A percentile compares a stretch with the other conserved stretches of the same genome.
Conservation (phyloP, 805 yeast genomes). For the Candida michaelii region DNA sequence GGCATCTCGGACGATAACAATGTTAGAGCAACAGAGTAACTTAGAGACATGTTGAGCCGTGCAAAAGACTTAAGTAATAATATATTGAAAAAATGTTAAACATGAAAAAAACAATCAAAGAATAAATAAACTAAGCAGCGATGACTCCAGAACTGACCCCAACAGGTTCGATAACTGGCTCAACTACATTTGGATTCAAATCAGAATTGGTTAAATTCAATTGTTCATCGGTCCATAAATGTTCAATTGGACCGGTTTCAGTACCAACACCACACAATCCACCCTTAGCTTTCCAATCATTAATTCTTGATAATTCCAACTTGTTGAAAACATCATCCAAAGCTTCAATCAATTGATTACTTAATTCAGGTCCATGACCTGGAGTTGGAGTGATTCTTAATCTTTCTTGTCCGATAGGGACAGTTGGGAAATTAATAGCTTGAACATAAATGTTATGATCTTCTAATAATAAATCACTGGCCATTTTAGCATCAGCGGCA, state of each 20-base stretch:
- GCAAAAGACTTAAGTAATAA: background rate
- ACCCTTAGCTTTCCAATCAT: constrained; percentile 76
- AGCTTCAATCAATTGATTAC: constrained; percentile 75
- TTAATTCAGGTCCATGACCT: constrained; percentile 77
- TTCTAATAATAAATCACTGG: constrained; percentile 84
- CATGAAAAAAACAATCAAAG: background rate
- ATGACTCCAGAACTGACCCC: constrained; percentile 71
- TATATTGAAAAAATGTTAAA: background rate
- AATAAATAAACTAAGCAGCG: constrained; percentile 11
- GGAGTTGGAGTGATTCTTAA: constrained; percentile 99
- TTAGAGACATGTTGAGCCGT: too few species aligned
- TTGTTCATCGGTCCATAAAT: constrained; percentile 88
- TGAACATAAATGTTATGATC: constrained; percentile 91
- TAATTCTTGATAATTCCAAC: constrained; percentile 68
- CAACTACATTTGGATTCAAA: constrained; percentile 64
- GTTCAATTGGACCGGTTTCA: constrained; percentile 46
- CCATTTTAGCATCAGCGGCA: constrained; percentile 87
- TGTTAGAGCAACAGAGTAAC: too few species aligned
- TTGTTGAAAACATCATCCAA: constrained; percentile 78
- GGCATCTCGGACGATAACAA: too few species aligned
- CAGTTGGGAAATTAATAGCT: constrained; percentile 98
- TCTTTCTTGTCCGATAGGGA: constrained; percentile 92
- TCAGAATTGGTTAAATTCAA: constrained; percentile 60
- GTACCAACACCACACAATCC: constrained; percentile 91
- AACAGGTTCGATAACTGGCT: constrained; percentile 61